phyloP scores from a whole-genome alignment of 495 filamentous ascomycete species.

The Penicillium antarcticum region DNA sequence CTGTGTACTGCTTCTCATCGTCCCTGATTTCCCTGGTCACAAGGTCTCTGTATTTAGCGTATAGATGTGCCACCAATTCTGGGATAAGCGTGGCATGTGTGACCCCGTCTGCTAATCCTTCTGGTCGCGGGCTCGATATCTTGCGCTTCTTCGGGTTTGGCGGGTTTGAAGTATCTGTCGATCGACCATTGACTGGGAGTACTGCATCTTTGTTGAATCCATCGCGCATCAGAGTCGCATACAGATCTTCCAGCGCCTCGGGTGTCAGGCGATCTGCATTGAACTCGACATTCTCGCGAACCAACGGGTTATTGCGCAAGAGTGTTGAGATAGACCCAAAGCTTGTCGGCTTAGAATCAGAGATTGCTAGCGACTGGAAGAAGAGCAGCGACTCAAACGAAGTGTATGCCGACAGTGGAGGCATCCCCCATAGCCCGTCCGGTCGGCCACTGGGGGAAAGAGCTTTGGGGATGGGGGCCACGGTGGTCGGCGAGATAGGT shows the following conservation, averaged over 20 bases:
- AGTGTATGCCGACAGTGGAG: constrained; percentile 66
- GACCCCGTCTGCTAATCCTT: constrained; percentile 55
- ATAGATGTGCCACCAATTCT: constrained; percentile 65
- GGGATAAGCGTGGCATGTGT: constrained; percentile 65
- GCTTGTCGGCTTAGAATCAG: constrained; percentile 59
- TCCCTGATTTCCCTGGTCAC: constrained; percentile 66
- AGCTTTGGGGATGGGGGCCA: constrained; percentile 41
- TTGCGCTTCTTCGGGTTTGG: constrained; percentile 68
- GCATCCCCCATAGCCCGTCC: constrained; percentile 50
- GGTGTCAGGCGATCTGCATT: constrained; percentile 71
- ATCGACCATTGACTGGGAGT: constrained; percentile 23
- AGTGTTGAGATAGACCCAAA: constrained; percentile 73
- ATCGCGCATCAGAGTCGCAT: constrained; percentile 71
- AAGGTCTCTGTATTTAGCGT: constrained; percentile 67
- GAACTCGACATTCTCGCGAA: constrained; percentile 65
- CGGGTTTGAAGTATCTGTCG: constrained; percentile 23
- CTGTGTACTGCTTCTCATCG: constrained; percentile 66
- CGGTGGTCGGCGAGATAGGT: constrained; percentile 24
- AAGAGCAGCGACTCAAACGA: constrained; percentile 86
- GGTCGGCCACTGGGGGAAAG: constrained; percentile 40
- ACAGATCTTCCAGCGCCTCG: constrained; percentile 74
- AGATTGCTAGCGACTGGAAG: constrained; percentile 74
- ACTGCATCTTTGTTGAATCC: constrained; percentile 47
- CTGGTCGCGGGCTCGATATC: constrained; percentile 59
- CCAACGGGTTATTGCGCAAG: constrained; percentile 64